Evolutionary conservation across 148 eudicot genomes (phyloP).

Genomic region (Rhododendron simsii): DNA sequence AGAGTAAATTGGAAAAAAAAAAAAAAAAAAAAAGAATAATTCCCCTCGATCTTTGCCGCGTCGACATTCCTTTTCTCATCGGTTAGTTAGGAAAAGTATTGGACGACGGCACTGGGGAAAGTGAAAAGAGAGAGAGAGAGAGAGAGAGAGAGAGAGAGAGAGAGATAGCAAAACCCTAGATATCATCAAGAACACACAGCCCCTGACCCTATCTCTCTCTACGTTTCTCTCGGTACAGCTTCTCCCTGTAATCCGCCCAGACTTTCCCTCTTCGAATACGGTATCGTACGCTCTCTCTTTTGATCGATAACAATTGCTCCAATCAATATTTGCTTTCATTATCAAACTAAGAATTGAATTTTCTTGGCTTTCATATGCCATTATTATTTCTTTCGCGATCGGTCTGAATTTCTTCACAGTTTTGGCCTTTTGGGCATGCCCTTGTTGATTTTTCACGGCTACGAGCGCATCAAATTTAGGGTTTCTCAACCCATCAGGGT

Average conservation of each 20-base stretch:
- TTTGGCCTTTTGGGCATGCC: background rate
- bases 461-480: background rate
- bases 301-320: background rate
- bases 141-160: background rate
- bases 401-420: background rate
- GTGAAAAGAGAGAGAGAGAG: background rate
- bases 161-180: background rate
- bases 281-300: background rate
- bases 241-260: background rate
- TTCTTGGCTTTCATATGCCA: background rate
- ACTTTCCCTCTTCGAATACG: background rate
- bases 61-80: background rate
- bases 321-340: background rate
- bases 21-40: no score
- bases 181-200: background rate
- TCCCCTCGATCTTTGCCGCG: background rate
- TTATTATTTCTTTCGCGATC: background rate
- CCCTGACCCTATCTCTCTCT: background rate
- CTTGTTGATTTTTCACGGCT: background rate
- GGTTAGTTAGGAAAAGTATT: background rate
- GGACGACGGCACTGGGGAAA: background rate
- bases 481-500: background rate
- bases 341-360: background rate
- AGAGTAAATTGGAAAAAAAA: no score
- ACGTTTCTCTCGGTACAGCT: background rate